Evolutionary conservation across 2,329 filamentous ascomycete genomes (phyloP), one percentile per base, ranked within the genome.

Genomic region (Phialocephala sp.): DNA sequence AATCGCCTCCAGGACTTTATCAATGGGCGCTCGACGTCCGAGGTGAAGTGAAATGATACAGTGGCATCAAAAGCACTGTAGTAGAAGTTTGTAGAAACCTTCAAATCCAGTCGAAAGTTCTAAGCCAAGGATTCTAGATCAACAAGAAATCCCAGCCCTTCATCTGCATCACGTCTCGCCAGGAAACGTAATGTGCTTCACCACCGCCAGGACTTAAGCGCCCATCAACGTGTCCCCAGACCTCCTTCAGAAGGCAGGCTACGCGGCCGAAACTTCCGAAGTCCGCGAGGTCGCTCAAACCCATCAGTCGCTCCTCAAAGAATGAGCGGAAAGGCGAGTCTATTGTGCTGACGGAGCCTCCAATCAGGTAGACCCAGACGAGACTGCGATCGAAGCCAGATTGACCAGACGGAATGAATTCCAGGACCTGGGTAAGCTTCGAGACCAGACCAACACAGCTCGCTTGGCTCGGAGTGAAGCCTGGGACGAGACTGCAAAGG

Each of bases 61-160:
- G 67, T 61, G 69, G 60, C 61, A 64, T 63, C 14, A 15, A 59
- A 60, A 59, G 65, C 64, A 70, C 62, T 59, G 66, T 60, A 62
- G 59, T 32, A 66, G 64, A 67, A 73, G 63, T 66, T 68, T 63
- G 57, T 45, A 66, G 60, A 37, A 66, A 43, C 54, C 67, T 57
- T 68, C 55, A 60, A 69, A 69, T 58, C 71, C 69, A 67, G 69
- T 70, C 57, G 39, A 69, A 64, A 64, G 62, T 35, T 47, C 63
- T 47, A 55, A 62, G 64, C 47, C 56, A 35, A 47, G 45, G 39
- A 59, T 60, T 75, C 73, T 81, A 97, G 80, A 97, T 94, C 79
- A 97, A 87, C 79, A 97, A 84, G 81, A 93, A 95, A 78, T 97
- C 92, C 94, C 93, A 97, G 73, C 88, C 88, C 82, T 94, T 95